Base-by-base conservation (phyloP, 2,329 filamentous ascomycete genomes). In the Diaporthe caulivora region DNA sequence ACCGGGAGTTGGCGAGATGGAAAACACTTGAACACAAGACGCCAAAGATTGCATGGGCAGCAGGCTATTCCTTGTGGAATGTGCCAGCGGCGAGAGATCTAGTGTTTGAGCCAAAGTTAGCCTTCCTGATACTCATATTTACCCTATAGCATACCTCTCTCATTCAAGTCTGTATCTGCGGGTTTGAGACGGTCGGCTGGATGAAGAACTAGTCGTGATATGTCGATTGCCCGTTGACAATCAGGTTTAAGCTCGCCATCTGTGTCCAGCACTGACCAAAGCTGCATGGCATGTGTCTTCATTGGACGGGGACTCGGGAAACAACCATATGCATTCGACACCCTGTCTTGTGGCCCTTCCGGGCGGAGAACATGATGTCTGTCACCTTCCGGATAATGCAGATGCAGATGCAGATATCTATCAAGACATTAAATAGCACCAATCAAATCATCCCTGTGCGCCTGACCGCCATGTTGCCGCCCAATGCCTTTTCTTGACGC, bases 351-450 rank as follows among this genome's bases (percentile, higher is more conserved):
- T 40, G 31, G n/a, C 31, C 62, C 62, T 34, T 17, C 26, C 34
- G 51, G 34, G 49, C 53, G 18, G 49, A 34, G 31, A 69, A 47
- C 37, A n/a, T 47, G 18, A 57, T 54, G 6, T 40, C 17, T 34
- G 24, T 21, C 49, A 29, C 53, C 51, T 51, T 24, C 51, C 65
- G 40, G 53, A 47, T 47, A 44, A 69, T 69, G 49, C 40, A 57
- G 44, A 49, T 70, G 53, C 53, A 57, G 53, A 29, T 34, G 47
- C 53, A 70, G 24, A 31, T 18, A 31, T 71, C 40, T 70, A 70
- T 70, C 54, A 24, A 70, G 44, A 60, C 53, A 58, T 34, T 29
- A 70, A 70, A 58, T 55, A 70, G 42, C 51, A 47, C 17, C 40
- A 37, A 17, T 24, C 3, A 44, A 47, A 24, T n/a, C n/a, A 40